A percentile compares a stretch with the other conserved stretches of the same genome.
Evolutionary conservation across 108 stramenopile genomes (phyloP).

Genomic region (Bacterosira constricta): DNA sequence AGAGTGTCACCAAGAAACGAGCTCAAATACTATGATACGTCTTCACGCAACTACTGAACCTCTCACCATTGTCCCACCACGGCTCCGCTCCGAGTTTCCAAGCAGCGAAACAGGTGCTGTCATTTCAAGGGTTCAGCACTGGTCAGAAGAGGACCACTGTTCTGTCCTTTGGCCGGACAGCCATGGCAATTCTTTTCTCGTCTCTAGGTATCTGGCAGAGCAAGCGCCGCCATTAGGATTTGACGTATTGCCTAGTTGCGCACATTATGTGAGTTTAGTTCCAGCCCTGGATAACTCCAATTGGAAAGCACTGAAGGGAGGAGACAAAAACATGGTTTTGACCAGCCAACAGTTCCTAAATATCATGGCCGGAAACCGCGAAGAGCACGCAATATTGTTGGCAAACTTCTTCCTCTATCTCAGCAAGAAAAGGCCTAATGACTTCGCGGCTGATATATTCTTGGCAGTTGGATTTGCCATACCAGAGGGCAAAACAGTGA

Average conservation of each 20-base stretch:
- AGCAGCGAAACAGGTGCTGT: neutral
- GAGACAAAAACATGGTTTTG: conserved; percentile 60
- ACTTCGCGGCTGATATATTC: conserved; percentile 42
- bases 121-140: conserved; percentile 12
- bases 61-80: conserved; percentile 5
- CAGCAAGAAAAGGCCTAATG: conserved; percentile 24
- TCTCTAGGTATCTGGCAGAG: conserved; percentile 48
- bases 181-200: conserved; percentile 24
- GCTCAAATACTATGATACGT: conserved; percentile 9
- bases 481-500: conserved; percentile 66
- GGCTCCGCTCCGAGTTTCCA: conserved; percentile 25
- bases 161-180: conserved; percentile 44
- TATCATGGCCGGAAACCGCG: conserved; percentile 74
- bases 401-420: conserved; percentile 71
- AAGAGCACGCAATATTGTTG: conserved; percentile 76
- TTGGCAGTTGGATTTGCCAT: conserved; percentile 61
- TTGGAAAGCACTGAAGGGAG: conserved; percentile 62
- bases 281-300: conserved; percentile 59
- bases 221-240: conserved; percentile 60
- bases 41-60: conserved; percentile 18
- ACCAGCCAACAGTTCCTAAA: conserved; percentile 71
- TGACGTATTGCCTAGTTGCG: conserved; percentile 32
- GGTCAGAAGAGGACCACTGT: conserved; percentile 8
- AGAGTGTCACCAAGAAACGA: neutral
- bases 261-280: conserved; percentile 72